phyloP scores from a whole-genome alignment of 179 eudicot species.

The Gypsophila paniculata region DNA sequence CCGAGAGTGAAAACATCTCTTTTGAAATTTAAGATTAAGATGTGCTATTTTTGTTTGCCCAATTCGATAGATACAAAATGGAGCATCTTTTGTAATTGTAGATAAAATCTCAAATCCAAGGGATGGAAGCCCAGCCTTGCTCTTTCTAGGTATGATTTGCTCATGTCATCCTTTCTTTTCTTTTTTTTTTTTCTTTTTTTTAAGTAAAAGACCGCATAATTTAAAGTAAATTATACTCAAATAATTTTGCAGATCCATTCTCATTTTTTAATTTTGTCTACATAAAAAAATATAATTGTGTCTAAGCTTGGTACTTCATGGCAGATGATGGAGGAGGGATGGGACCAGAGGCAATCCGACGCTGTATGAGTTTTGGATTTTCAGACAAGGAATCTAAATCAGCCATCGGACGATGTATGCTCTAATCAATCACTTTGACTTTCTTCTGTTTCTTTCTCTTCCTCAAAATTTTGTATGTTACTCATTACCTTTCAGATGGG shows the following conservation, averaged over 20 bases:
- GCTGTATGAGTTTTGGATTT: constrained; percentile 91
- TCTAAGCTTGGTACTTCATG: constrained; percentile 27
- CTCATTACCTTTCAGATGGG: constrained; percentile 66
- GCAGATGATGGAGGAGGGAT: constrained; percentile 97
- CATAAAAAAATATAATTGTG: background rate
- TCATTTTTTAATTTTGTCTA: background rate
- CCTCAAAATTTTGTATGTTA: constrained; percentile 18
- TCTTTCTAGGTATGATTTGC: constrained; percentile 59
- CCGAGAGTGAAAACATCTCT: background rate
- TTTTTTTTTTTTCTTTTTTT: too few relatives aligned
- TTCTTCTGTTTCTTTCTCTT: background rate
- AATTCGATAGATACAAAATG: constrained; percentile 70
- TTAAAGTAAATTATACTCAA: too few relatives aligned
- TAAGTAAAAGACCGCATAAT: too few relatives aligned
- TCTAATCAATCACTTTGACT: background rate
- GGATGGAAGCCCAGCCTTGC: constrained; percentile 67
- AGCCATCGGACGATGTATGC: constrained; percentile 81
- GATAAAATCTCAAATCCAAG: constrained; percentile 71
- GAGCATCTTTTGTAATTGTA: constrained; percentile 72
- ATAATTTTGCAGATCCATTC: background rate
- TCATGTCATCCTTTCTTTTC: background rate
- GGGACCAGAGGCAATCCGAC: constrained; percentile 73
- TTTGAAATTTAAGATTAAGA: constrained; percentile 10
- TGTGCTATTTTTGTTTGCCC: constrained; percentile 21
- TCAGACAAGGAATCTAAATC: constrained; percentile 72